Conservation (phyloP, 2,329 filamentous ascomycete species). For the Pseudogymnoascus sp. region DNA sequence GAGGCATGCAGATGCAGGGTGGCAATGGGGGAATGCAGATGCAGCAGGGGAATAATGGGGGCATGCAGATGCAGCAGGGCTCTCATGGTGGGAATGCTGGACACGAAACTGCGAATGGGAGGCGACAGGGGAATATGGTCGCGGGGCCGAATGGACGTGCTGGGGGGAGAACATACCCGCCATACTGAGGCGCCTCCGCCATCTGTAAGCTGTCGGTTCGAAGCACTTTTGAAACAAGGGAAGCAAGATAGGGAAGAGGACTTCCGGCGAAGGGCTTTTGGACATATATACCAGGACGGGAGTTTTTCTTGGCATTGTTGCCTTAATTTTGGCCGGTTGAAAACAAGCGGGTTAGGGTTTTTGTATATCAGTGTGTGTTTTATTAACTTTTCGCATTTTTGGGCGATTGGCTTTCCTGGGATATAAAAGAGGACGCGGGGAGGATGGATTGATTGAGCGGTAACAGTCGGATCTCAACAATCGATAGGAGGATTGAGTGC, state of each 20-base stretch:
- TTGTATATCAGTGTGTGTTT: conserved; percentile 5
- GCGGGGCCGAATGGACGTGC: neutral
- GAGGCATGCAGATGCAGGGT: conserved; percentile 1
- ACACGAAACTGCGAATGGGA: neutral
- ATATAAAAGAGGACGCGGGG: neutral
- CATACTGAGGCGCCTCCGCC: neutral
- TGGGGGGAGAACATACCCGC: neutral
- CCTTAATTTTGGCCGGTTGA: neutral
- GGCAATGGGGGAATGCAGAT: conserved; percentile 7
- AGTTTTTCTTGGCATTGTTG: conserved; percentile 7
- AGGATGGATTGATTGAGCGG: neutral
- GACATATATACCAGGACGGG: conserved; percentile 2
- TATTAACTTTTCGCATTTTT: neutral
- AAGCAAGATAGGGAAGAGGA: neutral
- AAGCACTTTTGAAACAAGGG: neutral
- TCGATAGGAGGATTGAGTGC: neutral
- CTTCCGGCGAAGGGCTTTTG: neutral
- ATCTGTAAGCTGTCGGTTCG: neutral
- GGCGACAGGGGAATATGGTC: neutral
- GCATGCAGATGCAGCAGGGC: neutral
- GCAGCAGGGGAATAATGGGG: neutral
- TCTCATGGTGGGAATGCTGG: neutral
- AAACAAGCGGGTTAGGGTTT: neutral
- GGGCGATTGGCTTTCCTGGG: neutral
- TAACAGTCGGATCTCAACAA: neutral